Evolutionary conservation across 495 filamentous ascomycete genomes (phyloP).

Genomic region (Trichoderma reesei): DNA sequence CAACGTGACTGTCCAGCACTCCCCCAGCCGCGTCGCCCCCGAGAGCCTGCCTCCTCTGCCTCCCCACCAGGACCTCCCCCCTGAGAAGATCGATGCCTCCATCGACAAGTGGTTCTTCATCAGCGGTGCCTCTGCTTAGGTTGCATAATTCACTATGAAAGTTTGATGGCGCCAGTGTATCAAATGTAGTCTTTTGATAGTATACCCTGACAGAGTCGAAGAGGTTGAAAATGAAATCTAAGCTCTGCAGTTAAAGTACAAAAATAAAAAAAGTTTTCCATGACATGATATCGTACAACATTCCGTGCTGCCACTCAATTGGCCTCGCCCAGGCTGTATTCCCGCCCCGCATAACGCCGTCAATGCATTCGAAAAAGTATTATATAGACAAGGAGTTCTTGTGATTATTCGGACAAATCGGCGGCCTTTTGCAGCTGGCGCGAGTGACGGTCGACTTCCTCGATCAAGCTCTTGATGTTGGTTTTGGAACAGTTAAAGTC

Average conservation of each 20-base stretch:
- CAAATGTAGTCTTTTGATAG: conserved; percentile 7
- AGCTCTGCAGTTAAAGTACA: conserved; percentile 5
- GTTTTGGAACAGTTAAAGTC: conserved; percentile 60
- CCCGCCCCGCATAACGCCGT: not conserved
- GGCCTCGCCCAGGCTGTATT: not conserved
- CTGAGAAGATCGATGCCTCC: conserved; percentile 86
- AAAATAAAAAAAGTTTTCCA: conserved; percentile 5
- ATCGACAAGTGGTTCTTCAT: conserved; percentile 99
- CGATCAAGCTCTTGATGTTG: conserved; percentile 75
- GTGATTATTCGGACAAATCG: conserved; percentile 54
- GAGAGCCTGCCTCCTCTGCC: conserved; percentile 62
- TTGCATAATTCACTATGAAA: not conserved
- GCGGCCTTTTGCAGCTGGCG: conserved; percentile 68
- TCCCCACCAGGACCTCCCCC: conserved; percentile 60
- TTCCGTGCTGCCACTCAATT: not conserved
- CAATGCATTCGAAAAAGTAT: not conserved
- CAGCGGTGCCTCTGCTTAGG: conserved; percentile 85
- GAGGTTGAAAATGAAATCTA: not conserved
- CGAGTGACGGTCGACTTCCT: conserved; percentile 86
- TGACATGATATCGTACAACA: conserved; percentile 3
- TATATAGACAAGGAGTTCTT: not conserved
- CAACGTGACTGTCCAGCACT: conserved; percentile 67
- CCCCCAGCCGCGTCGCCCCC: conserved; percentile 52
- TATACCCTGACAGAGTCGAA: not conserved
- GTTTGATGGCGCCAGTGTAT: not conserved